Base-by-base conservation (phyloP, 495 filamentous ascomycete genomes). In the Hypoxylon crocopeplum region DNA sequence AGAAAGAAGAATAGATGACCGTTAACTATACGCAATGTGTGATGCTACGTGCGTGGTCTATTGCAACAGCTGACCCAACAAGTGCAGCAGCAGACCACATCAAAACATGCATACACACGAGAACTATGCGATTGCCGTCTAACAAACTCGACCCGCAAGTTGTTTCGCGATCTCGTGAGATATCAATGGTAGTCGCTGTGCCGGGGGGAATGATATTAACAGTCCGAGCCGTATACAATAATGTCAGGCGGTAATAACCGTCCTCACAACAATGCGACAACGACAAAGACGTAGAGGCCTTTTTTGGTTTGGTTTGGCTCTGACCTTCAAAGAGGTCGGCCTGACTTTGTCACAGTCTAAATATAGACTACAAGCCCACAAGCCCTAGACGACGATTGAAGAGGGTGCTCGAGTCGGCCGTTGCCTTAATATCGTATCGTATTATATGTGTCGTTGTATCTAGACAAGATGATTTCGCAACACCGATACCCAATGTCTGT, bases 101-200 rank as follows among this genome's bases (percentile, higher is more conserved):
- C n/a, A 47, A 39, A 16, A 44, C 22, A 20, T 24, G 30, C 20
- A 19, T 30, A 38, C 45, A 56, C 33, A 10, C 21, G 15, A 8
- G 24, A 4, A 42, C 60, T 34, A 53, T 59, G 40, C 56, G 55
- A 53, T 46, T 53, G 59, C 22, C 51, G 54, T 56, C 44, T 33
- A 59, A 61, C 56, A 59, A 64, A 62, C 65, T 70, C 59, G 65
- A 54, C 65, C 65, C 25, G 65, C 68, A 70, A 70, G 65, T 49
- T 63, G 55, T 64, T 46, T 40, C 42, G 34, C 64, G 38, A 49
- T 58, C 37, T 27, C 24, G 24, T 37, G 33, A 30, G 54, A 37
- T 47, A 30, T 37, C 33, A n/a, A n/a, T n/a, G n/a, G n/a, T n/a
- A 11, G 38, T 29, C 48, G 21, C 46, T 29, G 41, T 15, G 25